Base-by-base conservation (phyloP, 106 monocot species). In the Dendrobium officinale region DNA sequence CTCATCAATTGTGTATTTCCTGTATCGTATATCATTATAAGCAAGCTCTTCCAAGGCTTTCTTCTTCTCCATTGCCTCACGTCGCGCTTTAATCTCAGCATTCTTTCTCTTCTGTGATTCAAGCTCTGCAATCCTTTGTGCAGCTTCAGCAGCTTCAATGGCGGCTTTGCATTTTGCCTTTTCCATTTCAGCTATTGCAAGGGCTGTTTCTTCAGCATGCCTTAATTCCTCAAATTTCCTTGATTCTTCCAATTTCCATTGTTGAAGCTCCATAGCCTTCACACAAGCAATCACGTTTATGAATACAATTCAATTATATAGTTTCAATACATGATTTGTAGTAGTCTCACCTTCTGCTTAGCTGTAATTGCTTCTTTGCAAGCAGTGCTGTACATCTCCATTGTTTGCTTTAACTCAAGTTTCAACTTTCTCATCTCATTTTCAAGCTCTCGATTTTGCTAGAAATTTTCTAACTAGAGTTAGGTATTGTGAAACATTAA, bases 351-450 rank as follows among this genome's bases (percentile, higher is more conserved):
- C 96, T 88, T 90, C 54, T 92, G 88, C 79, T 92, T 96, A 7
- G 93, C 93, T 26, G 77, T 77, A 44, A 96, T 88, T 40, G 96
- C 96, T 85, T 96, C 91, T 72, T 88, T 93, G 91, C 96, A 96
- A 42, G 96, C 96, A 43, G 84, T 84, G 80, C 86, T 90, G 77
- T 96, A 96, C 96, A 96, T 91, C 47, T 91, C 87, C 89, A 91
- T 96, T 4, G 96, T 96, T 83, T 93, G 93, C 86, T 92, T 92
- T 55, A 96, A 87, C 83, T 96, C 96, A 9, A 90, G 85, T 72
- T 78, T 91, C 67, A 96, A 75, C 80, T 91, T 91, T 74, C 82
- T 89, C 93, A 93, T 87, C 43, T 96, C 96, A 11, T 86, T 84
- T 80, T 93, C 96, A 77, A 87, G 6, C 24, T 93, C 90, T 81